These are phyloP conservation scores for Coemansia sp. DNA, from an alignment of 192 early-diverging fungal species.

Conservation along the genomic window DNA sequence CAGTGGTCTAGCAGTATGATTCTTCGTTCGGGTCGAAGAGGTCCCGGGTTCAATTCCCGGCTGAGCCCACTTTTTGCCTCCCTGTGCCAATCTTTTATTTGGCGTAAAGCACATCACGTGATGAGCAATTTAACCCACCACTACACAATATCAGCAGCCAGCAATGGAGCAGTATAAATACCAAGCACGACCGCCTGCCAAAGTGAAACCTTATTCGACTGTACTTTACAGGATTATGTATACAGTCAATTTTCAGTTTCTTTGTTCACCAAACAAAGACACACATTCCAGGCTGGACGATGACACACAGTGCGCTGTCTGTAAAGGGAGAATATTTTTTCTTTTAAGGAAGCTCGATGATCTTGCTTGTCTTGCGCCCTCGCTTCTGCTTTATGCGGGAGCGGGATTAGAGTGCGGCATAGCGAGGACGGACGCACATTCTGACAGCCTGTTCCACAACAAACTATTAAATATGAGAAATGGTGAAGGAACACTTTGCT, in stretches of 20 bases:
- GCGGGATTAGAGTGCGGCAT: constrained; percentile 1
- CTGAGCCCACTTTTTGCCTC: constrained; percentile 5
- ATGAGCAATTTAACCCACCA: background rate
- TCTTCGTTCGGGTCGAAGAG: constrained; percentile 54
- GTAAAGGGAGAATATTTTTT: constrained; percentile 41
- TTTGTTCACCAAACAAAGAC: constrained; percentile 53
- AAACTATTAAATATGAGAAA: too few relatives aligned
- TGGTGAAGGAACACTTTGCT: too few relatives aligned
- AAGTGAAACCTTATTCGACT: background rate
- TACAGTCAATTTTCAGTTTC: constrained; percentile 54
- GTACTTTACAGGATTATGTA: constrained; percentile 47
- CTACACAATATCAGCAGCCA: background rate
- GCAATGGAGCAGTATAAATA: background rate
- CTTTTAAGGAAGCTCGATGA: background rate
- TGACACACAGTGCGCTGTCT: constrained; percentile 47
- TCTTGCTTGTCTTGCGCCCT: constrained; percentile 8
- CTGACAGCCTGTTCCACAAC: background rate
- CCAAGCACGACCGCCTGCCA: too few relatives aligned
- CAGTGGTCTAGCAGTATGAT: constrained; percentile 55
- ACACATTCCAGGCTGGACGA: constrained; percentile 49
- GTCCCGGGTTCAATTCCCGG: constrained; percentile 45
- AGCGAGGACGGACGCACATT: constrained; percentile 7
- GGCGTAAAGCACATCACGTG: too few relatives aligned
- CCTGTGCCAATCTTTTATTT: background rate
- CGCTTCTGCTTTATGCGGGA: background rate